These are phyloP conservation scores for Quercus wislizeni DNA, from an alignment of 306 rosid species.

Conservation along the genomic window DNA sequence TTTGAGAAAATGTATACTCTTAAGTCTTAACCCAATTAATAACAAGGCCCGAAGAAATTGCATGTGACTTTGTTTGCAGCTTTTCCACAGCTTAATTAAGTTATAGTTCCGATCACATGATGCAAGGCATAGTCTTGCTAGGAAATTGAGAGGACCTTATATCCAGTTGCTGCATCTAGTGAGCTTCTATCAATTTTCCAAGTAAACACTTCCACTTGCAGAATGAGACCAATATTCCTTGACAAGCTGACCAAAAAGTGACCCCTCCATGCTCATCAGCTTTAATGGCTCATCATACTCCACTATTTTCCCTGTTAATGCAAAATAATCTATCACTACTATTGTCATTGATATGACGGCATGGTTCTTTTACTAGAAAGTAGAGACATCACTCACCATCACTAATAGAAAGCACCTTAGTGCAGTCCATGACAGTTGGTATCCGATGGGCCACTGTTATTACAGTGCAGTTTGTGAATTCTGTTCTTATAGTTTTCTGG, in stretches of 20 bases:
- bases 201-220: not conserved
- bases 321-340: not conserved
- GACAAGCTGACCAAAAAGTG: constrained; percentile 77
- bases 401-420: constrained; percentile 24
- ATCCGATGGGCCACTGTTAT: constrained; percentile 35
- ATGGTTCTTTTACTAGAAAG: not conserved
- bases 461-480: constrained; percentile 19
- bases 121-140: too few species aligned
- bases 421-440: constrained; percentile 36
- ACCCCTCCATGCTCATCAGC: constrained; percentile 71
- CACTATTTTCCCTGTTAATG: constrained; percentile 54
- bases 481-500: too few species aligned
- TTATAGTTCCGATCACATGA: too few species aligned
- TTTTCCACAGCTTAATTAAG: too few species aligned
- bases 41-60: too few species aligned
- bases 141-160: too few species aligned
- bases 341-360: not conserved
- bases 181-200: not conserved
- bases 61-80: too few species aligned
- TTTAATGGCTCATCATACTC: constrained; percentile 83
- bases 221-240: constrained; percentile 88
- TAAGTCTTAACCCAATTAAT: too few species aligned
- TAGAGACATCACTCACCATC: constrained; percentile 21
- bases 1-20: too few species aligned
- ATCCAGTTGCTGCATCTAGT: too few species aligned